Conservation (phyloP, 768 basidiomycete species). For the Multifurca ochricompacta region DNA sequence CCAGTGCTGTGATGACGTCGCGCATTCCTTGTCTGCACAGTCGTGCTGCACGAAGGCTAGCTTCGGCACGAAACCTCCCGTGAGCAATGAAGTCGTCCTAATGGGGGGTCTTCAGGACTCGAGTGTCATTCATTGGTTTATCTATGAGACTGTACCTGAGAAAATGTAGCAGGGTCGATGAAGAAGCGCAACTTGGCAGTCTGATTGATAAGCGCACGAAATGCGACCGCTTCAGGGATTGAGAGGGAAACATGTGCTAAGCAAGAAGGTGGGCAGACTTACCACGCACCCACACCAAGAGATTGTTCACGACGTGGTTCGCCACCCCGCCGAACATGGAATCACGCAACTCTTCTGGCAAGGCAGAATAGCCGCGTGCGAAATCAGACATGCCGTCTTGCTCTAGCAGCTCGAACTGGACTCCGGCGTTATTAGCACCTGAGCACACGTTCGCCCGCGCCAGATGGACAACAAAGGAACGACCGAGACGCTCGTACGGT, state of each 20-base stretch:
- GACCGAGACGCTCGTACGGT: not conserved
- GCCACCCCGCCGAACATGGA: not conserved
- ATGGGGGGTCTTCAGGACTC: too few relatives aligned
- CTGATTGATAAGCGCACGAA: not conserved
- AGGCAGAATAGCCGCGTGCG: not conserved
- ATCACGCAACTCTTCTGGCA: not conserved
- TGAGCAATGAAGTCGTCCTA: not conserved
- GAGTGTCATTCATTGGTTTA: too few relatives aligned
- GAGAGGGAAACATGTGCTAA: not conserved
- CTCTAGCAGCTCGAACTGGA: not conserved
- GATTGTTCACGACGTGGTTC: not conserved
- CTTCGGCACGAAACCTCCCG: not conserved
- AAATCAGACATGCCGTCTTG: not conserved
- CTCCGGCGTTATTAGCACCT: not conserved
- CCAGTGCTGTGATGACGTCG: not conserved
- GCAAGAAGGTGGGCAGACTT: not conserved
- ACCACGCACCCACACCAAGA: not conserved
- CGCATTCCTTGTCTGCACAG: not conserved
- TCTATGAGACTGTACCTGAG: not conserved
- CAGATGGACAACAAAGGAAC: not conserved
- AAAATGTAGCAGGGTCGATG: conserved; percentile 3
- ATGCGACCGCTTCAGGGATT: not conserved
- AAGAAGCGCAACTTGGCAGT: not conserved
- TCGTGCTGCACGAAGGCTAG: not conserved
- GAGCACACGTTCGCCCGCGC: not conserved